Evolutionary conservation across 306 rosid species (phyloP).

Genomic region (Pyrus bretschneideri): DNA sequence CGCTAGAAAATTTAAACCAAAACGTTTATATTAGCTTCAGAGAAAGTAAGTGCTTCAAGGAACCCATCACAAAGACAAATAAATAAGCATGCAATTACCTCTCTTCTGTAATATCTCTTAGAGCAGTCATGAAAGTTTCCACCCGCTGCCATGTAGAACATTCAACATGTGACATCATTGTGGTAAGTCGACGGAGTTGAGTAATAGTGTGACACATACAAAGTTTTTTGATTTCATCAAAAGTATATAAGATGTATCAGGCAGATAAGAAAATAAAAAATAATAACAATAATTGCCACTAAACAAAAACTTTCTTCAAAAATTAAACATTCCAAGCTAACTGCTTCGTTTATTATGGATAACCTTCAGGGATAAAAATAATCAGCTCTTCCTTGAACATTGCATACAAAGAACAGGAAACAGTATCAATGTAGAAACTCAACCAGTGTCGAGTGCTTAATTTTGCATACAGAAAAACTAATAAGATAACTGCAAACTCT

Average conservation of each 20-base stretch:
- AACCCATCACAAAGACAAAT: conserved; percentile 11
- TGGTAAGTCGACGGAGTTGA: background rate
- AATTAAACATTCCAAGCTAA: background rate
- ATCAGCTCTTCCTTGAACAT: background rate
- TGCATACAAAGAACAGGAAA: background rate
- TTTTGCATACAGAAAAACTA: background rate
- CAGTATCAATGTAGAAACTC: background rate
- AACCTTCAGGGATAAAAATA: background rate
- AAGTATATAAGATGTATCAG: background rate
- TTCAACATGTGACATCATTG: conserved; percentile 8
- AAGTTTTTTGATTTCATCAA: background rate
- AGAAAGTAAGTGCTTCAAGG: conserved; percentile 12
- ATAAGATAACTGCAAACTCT: background rate
- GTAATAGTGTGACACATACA: background rate
- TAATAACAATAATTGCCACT: background rate
- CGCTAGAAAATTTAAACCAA: conserved; percentile 45
- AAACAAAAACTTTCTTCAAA: background rate
- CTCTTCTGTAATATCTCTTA: conserved; percentile 70
- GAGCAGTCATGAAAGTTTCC: conserved; percentile 64
- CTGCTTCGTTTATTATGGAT: background rate
- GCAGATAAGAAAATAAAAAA: background rate
- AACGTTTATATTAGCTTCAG: conserved; percentile 1
- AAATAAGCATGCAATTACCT: conserved; percentile 41
- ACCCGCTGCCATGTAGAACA: conserved; percentile 56
- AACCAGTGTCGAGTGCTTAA: background rate